Evolutionary conservation across 73 alveolate genomes (phyloP).

Genomic region (Paraurostyla sp.): DNA sequence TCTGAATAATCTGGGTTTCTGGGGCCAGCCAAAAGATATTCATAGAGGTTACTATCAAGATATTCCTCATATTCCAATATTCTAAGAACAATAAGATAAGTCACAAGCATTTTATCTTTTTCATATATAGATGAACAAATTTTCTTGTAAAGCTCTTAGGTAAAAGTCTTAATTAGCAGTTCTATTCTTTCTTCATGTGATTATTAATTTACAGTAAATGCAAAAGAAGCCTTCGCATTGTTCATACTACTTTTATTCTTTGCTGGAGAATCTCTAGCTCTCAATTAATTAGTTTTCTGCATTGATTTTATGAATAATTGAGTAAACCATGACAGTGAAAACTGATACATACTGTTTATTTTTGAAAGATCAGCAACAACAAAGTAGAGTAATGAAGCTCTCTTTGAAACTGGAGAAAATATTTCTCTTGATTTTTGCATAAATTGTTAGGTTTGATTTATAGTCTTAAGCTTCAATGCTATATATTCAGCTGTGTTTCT

Average conservation of each 20-base stretch:
- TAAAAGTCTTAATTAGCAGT: constrained; percentile 82
- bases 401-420: constrained; percentile 83
- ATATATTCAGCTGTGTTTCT: constrained; percentile 87
- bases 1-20: not conserved
- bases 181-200: constrained; percentile 65
- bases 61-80: constrained; percentile 58
- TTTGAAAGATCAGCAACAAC: constrained; percentile 81
- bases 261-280: not conserved
- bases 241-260: not conserved
- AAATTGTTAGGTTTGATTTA: constrained; percentile 77
- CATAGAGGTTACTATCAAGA: constrained; percentile 56
- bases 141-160: constrained; percentile 85
- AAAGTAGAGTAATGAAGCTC: constrained; percentile 78
- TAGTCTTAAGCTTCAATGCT: constrained; percentile 80
- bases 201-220: not conserved
- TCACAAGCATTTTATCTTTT: constrained; percentile 94
- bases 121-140: constrained; percentile 95
- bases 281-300: constrained; percentile 69
- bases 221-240: not conserved
- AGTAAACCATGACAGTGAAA: constrained; percentile 89
- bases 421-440: constrained; percentile 85
- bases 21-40: constrained; percentile 51
- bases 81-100: constrained; percentile 89
- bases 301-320: constrained; percentile 69
- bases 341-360: constrained; percentile 97